phyloP scores from a whole-genome alignment of 768 basidiomycete genomes.

The Inosperma sp. region DNA sequence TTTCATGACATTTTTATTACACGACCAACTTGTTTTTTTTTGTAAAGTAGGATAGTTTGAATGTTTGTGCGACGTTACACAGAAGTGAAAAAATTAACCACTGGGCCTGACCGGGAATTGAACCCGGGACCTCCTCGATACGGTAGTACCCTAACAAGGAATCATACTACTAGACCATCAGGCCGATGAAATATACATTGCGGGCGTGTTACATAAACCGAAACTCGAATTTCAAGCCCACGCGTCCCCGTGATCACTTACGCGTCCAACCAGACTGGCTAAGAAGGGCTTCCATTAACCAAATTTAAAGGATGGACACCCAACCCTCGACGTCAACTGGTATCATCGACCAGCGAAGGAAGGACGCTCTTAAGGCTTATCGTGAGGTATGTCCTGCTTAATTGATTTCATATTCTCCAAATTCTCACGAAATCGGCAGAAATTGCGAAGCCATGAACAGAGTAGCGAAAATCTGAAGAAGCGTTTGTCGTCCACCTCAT shows the following conservation, averaged over 20 bases:
- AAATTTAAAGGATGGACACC: conserved; percentile 36
- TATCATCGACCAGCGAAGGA: conserved; percentile 63
- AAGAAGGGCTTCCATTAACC: conserved; percentile 11
- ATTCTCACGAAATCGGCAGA: conserved; percentile 48
- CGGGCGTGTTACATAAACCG: background rate
- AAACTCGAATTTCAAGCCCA: background rate
- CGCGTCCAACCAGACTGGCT: conserved; percentile 29
- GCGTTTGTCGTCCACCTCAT: no score
- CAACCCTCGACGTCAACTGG: conserved; percentile 54
- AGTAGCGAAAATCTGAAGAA: conserved; percentile 88
- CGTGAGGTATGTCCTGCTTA: conserved; percentile 50
- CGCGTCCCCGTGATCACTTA: conserved; percentile 28
- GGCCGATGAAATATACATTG: conserved; percentile 25
- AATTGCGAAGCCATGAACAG: conserved; percentile 88
- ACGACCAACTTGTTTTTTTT: no score
- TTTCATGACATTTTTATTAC: background rate
- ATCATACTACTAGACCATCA: conserved; percentile 58
- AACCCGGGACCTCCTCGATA: conserved; percentile 83
- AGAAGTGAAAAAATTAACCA: conserved; percentile 11
- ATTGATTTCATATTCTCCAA: background rate
- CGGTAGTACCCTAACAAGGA: conserved; percentile 48
- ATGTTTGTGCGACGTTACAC: no score
- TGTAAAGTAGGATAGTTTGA: no score
- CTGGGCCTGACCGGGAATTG: conserved; percentile 78
- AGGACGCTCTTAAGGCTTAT: conserved; percentile 71